Evolutionary conservation across 2,329 filamentous ascomycete genomes (phyloP).

Genomic region (Amylocarpus encephaloides): DNA sequence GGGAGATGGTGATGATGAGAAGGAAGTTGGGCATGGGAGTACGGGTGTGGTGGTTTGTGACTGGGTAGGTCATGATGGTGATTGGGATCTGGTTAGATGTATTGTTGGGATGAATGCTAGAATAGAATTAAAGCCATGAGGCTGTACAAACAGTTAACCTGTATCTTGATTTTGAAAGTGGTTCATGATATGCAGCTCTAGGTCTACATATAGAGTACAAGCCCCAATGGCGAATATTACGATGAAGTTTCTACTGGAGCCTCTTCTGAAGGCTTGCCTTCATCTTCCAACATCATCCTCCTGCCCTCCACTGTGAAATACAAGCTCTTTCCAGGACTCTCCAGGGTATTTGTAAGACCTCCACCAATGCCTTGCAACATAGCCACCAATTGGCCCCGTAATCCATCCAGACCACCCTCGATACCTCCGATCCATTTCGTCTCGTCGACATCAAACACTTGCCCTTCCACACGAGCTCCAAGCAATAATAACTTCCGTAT

Average conservation of each 20-base stretch:
- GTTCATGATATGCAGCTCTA: slow-evolving; percentile 15
- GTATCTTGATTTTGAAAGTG: slow-evolving; percentile 4
- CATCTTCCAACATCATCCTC: slow-evolving; percentile 74
- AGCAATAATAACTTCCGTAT: slow-evolving; percentile 82
- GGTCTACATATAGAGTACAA: slow-evolving; percentile 28
- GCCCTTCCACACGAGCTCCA: slow-evolving; percentile 80
- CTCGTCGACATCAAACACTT: slow-evolving; percentile 33
- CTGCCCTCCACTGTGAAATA: slow-evolving; percentile 86
- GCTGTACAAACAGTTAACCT: neutral
- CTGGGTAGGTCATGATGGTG: slow-evolving; percentile 79
- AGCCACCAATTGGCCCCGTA: slow-evolving; percentile 73
- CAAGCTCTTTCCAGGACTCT: slow-evolving; percentile 71
- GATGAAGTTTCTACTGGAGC: slow-evolving; percentile 17
- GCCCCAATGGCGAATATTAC: slow-evolving; percentile 6
- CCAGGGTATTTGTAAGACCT: slow-evolving; percentile 69
- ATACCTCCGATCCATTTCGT: slow-evolving; percentile 69
- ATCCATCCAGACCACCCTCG: slow-evolving; percentile 69
- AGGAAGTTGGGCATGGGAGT: slow-evolving; percentile 57
- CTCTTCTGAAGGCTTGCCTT: slow-evolving; percentile 33
- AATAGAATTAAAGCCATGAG: slow-evolving; percentile 39
- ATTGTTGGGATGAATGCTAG: slow-evolving; percentile 88
- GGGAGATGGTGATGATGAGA: slow-evolving; percentile 26
- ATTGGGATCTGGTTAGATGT: slow-evolving; percentile 86
- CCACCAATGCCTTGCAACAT: slow-evolving; percentile 77
- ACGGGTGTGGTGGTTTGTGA: slow-evolving; percentile 90